A percentile compares a stretch with the other conserved stretches of the same genome.
These are phyloP conservation scores for Physcomitrellopsis africana DNA, from an alignment of 225 moss, liverwort and hornwort genomes.

Conservation along the genomic window DNA sequence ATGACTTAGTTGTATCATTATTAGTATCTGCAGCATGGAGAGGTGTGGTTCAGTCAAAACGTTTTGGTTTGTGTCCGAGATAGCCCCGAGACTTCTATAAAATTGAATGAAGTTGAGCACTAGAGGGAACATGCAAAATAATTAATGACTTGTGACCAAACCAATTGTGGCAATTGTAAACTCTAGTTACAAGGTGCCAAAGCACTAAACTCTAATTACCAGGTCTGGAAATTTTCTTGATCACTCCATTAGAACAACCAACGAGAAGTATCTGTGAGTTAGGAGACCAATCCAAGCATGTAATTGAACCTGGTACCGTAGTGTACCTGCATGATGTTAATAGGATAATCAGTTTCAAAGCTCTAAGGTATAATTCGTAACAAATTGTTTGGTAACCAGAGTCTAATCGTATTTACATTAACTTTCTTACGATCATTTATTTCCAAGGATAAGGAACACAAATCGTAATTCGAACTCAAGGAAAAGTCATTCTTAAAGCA, in stretches of 20 bases:
- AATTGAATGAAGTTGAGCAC: background rate
- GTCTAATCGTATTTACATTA: background rate
- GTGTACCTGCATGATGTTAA: slow-evolving; percentile 56
- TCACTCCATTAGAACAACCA: slow-evolving; percentile 82
- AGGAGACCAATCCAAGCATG: slow-evolving; percentile 90
- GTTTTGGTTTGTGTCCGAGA: background rate
- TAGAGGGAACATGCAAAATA: background rate
- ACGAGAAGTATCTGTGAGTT: slow-evolving; percentile 71
- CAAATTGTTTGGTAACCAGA: background rate
- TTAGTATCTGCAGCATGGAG: slow-evolving; percentile 57
- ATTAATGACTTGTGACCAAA: background rate
- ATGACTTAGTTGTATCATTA: slow-evolving; percentile 70
- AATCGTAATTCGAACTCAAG: slow-evolving; percentile 4
- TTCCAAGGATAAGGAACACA: background rate
- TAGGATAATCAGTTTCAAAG: slow-evolving; percentile 19
- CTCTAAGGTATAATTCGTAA: background rate
- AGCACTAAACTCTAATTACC: slow-evolving; percentile 42
- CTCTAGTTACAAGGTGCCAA: slow-evolving; percentile 1
- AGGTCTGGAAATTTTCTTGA: slow-evolving; percentile 79
- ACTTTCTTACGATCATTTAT: background rate
- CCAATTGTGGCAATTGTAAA: background rate
- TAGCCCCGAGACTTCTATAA: background rate
- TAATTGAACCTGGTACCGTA: slow-evolving; percentile 71
- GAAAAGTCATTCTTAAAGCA: background rate
- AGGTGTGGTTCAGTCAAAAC: background rate